Evolutionary conservation across 192 early-diverging fungal genomes (phyloP).

Genomic region (Rhizoclosmatium sp.): DNA sequence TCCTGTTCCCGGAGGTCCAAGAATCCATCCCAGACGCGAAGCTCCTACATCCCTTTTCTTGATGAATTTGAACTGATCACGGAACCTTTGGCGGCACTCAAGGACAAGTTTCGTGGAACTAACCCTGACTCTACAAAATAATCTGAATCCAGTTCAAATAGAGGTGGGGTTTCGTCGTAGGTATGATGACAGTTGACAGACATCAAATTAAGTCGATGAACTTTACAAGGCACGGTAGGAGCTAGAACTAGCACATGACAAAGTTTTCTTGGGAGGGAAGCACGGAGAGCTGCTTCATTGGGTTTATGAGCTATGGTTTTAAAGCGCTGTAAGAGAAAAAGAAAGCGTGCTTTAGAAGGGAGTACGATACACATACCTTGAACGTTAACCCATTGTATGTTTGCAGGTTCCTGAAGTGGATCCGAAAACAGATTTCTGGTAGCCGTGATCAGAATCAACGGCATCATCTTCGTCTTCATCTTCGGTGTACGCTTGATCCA

Average conservation of each 20-base stretch:
- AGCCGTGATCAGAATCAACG: neutral
- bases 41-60: neutral
- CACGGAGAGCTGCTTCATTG: neutral
- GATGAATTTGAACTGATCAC: constrained; percentile 9
- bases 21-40: neutral
- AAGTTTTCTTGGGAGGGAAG: constrained; percentile 9
- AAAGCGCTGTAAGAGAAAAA: neutral
- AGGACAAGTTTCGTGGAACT: constrained; percentile 3
- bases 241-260: constrained; percentile 2
- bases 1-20: constrained; percentile 9
- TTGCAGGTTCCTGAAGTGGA: neutral
- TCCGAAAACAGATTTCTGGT: neutral
- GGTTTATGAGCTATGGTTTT: neutral
- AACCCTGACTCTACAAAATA: constrained; percentile 9
- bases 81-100: neutral
- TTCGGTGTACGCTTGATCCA: neutral
- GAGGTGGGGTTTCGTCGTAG: neutral
- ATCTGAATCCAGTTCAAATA: constrained; percentile 2
- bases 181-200: neutral
- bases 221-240: neutral
- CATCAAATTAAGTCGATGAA: neutral
- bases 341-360: neutral
- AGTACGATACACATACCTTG: neutral
- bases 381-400: neutral
- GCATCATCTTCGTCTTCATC: no score